Evolutionary conservation across 345 rosid species (phyloP), one percentile per base, ranked within the genome.

Genomic region (Citrus maxima): DNA sequence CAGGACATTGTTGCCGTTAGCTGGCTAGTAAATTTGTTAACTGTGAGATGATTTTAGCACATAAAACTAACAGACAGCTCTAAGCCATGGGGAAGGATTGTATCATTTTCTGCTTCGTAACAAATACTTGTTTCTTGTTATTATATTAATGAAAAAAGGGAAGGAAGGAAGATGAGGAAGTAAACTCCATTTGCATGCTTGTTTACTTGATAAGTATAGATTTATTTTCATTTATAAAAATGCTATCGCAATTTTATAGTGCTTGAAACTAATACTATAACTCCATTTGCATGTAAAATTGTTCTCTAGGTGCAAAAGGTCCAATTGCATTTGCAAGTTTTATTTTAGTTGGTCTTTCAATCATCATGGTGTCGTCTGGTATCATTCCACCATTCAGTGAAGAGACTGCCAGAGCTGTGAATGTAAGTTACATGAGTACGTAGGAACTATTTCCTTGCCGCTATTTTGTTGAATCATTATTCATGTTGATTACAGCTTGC

Each of bases 321-420:
- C 81, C 85, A 21, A 67, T 93, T 74, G 83, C 88, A 78, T 70
- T 91, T 40, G 86, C 88, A 77, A 68, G 87, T 59, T 90, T 82
- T 74, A 72, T 83, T 72, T 51, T 90, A 79, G 84, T 88, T 80
- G 85, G 82, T 77, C 56, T 96, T 75, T 91, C 97, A 56, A 86
- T 94, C 37, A 64, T 83, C 74, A 82, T 82, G 64, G 90, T 90
- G 60, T 73, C 84, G 65, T 88, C 90, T 75, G 97, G 98, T 76
- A 65, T 79, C 6, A 65, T 88, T 86, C 95, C 97, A 16, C 91
- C 95, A 28, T 93, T 92, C 71, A 88, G 91, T 14, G 92, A 90
- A 60, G 92, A 94, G 81, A 85, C 91, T 56, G 85, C 95, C 85
- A 88, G 99, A 90, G 91, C 98, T 62, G 89, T 96, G 59, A 94